phyloP scores from a whole-genome alignment of 768 basidiomycete species.

The Suillus bovinus region DNA sequence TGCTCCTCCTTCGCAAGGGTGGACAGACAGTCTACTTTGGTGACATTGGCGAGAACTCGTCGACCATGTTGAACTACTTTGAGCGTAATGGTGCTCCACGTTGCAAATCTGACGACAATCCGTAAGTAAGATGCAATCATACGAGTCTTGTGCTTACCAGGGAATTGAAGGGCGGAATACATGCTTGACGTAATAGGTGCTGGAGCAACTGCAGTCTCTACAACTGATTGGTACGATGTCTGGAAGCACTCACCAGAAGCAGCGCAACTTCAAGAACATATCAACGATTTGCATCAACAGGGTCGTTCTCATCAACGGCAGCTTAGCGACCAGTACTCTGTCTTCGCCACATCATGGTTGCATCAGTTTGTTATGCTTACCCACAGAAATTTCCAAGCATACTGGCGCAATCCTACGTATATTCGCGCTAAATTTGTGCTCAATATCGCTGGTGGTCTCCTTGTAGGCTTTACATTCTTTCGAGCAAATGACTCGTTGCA shows the following conservation, averaged over 20 bases:
- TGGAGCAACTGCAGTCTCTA: slow-evolving; percentile 59
- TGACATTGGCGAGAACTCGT: slow-evolving; percentile 64
- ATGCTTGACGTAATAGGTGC: slow-evolving; percentile 82
- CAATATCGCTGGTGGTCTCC: slow-evolving; percentile 53
- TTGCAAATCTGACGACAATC: slow-evolving; percentile 70
- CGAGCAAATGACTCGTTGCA: slow-evolving; percentile 52
- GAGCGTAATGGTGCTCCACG: slow-evolving; percentile 61
- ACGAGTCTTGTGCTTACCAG: slow-evolving; percentile 52
- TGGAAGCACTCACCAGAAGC: slow-evolving; percentile 57
- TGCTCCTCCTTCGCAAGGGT: slow-evolving; percentile 76
- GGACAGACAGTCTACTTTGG: slow-evolving; percentile 72
- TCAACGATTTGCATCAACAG: slow-evolving; percentile 48
- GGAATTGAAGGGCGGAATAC: slow-evolving; percentile 48
- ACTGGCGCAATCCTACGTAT: slow-evolving; percentile 62
- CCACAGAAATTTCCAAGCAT: slow-evolving; percentile 42
- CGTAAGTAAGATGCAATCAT: slow-evolving; percentile 28
- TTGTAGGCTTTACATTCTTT: slow-evolving; percentile 68
- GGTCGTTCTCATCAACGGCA: slow-evolving; percentile 44
- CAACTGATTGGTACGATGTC: slow-evolving; percentile 58
- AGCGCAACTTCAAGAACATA: slow-evolving; percentile 33
- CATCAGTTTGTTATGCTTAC: slow-evolving; percentile 48
- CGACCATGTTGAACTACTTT: slow-evolving; percentile 74
- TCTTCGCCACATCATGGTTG: slow-evolving; percentile 55
- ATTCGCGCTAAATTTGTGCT: slow-evolving; percentile 57
- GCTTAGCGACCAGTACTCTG: slow-evolving; percentile 35